Evolutionary conservation across 2,329 filamentous ascomycete species (phyloP), one percentile per base, ranked within the genome.

Genomic region (Penicillium sp.): DNA sequence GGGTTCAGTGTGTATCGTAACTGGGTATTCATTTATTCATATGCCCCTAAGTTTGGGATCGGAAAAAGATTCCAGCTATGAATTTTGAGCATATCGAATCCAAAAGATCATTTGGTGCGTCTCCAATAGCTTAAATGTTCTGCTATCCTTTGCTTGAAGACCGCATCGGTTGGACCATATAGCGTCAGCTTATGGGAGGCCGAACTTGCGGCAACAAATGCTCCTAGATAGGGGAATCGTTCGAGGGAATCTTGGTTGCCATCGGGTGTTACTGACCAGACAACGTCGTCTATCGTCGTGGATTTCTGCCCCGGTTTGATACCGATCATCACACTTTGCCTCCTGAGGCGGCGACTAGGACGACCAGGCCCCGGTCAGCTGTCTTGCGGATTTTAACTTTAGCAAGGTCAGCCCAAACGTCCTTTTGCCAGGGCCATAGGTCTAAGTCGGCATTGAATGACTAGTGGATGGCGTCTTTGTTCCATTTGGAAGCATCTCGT

Each of bases 381-480:
- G 24, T 44, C 26, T 44, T 44, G 24, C 42, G 42, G 42, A 44
- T 18, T 18, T 44, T 44, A 10, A 29, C n/a, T 18, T 44, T 24
- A 44, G 42, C 31, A 44, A 44, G 42, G 10, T 44, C 42, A 16
- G 24, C 24, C 42, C 16, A 31, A 31, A 44, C 42, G 26, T 31
- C 24, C 26, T 44, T 44, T 44, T 44, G 42, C 42, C 26, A 44
- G n/a, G 26, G 42, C 24, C 26, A 44, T 44, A 16, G 42, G 24
- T 31, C 16, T 3, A 43, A 24, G 22, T 43, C 40, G 16, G 40
- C 40, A 11, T 16, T 43, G 16, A 43, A 43, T 18, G 24, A 29
- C 40, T 24, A 43, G 16, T 43, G 16, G 4, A 57, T 61, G 43
- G 67, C 62, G 53, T 62, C 68, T 5, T 66, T 68, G 45, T 67